A percentile compares a stretch with the other conserved stretches of the same genome.
Conservation (phyloP, 2,329 filamentous ascomycete species). For the Trichoderma pleuroti region DNA sequence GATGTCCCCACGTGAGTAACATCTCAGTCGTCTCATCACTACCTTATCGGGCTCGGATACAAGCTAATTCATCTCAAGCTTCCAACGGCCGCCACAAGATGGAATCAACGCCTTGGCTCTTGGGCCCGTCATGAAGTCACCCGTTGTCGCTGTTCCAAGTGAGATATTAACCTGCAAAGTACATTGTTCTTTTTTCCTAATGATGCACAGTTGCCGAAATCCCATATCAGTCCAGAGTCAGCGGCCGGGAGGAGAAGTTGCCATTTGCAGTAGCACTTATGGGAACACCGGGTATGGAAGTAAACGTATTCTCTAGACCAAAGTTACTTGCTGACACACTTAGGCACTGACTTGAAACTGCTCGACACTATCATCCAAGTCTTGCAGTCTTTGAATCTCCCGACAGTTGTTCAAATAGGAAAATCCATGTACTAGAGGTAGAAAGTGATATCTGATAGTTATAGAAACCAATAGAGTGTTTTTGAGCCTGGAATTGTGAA, state of each 20-base stretch:
- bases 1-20: neutral
- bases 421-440: neutral
- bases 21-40: neutral
- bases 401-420: neutral
- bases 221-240: neutral
- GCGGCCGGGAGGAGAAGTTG: neutral
- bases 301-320: neutral
- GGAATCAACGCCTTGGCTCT: neutral
- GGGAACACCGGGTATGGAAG: neutral
- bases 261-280: neutral
- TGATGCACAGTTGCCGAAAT: neutral
- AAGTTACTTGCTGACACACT: neutral
- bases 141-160: neutral
- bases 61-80: neutral
- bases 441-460: too few relatives aligned
- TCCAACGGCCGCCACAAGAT: neutral
- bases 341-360: neutral
- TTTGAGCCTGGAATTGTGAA: too few relatives aligned
- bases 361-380: neutral
- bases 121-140: neutral
- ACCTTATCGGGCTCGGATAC: rapidly evolving
- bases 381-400: neutral
- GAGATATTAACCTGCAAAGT: neutral
- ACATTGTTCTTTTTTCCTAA: neutral
- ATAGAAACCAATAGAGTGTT: too few relatives aligned